A percentile compares a stretch with the other conserved stretches of the same genome.
These are phyloP conservation scores for Exophiala aquamarina DNA, from an alignment of 2,329 filamentous ascomycete genomes.

Conservation along the genomic window DNA sequence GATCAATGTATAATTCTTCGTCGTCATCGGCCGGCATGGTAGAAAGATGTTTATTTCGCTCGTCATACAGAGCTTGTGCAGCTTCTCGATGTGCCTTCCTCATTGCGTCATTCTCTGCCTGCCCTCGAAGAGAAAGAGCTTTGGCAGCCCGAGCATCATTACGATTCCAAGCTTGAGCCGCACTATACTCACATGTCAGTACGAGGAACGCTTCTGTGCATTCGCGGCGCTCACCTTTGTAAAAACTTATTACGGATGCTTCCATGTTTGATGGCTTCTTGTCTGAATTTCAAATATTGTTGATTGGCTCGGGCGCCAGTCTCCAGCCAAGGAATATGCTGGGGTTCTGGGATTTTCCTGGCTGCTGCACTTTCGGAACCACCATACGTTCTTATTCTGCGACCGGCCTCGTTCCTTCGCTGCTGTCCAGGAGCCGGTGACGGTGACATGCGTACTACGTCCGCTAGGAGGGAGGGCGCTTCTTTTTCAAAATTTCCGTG, in stretches of 20 bases:
- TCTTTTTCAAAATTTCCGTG: conserved; percentile 68
- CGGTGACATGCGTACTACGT: conserved; percentile 93
- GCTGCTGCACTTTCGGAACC: conserved; percentile 63
- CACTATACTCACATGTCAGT: conserved; percentile 63
- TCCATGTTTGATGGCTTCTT: conserved; percentile 96
- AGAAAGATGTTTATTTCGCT: conserved; percentile 73
- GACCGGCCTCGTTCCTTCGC: conserved; percentile 56
- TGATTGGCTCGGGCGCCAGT: conserved; percentile 89
- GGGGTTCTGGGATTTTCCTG: conserved; percentile 79
- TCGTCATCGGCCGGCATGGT: conserved; percentile 42
- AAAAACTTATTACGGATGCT: conserved; percentile 95
- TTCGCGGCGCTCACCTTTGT: conserved; percentile 67
- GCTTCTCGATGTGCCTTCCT: conserved; percentile 94
- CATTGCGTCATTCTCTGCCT: conserved; percentile 97
- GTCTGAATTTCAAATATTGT: conserved; percentile 89
- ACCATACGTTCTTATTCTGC: conserved; percentile 46
- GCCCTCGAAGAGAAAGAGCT: conserved; percentile 86
- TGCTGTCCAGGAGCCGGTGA: conserved; percentile 66
- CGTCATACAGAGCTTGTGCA: conserved; percentile 86
- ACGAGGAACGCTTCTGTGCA: background rate
- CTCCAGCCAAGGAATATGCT: conserved; percentile 94
- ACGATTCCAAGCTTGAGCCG: conserved; percentile 96
- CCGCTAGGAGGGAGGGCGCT: conserved; percentile 75
- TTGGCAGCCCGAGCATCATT: conserved; percentile 96
- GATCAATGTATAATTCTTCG: conserved; percentile 86